Conservation (phyloP, 2,329 filamentous ascomycete genomes). For the Hirsutella rhossiliensis region DNA sequence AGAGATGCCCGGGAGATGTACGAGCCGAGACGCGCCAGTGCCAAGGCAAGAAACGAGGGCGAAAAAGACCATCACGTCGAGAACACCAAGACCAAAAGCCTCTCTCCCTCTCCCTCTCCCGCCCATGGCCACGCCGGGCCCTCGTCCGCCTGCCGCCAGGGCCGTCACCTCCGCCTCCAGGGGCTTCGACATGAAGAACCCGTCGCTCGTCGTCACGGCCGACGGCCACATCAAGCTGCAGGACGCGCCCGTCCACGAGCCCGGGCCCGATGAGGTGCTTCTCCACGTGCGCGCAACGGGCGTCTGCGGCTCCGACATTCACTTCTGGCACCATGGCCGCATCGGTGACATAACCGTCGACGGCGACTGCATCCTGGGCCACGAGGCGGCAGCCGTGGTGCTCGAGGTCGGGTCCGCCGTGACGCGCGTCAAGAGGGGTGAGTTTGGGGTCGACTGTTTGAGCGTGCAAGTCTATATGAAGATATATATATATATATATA, state of each 20-base stretch:
- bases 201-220: slow-evolving; percentile 1
- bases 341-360: slow-evolving; percentile 52
- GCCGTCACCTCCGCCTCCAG: too few relatives aligned
- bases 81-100: too few relatives aligned
- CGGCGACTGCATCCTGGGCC: slow-evolving; percentile 52
- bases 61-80: too few relatives aligned
- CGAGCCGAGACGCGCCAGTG: too few relatives aligned
- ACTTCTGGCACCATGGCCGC: slow-evolving; percentile 54
- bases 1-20: too few relatives aligned
- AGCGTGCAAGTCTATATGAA: too few relatives aligned
- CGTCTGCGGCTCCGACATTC: slow-evolving; percentile 56
- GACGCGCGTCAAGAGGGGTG: slow-evolving; percentile 32
- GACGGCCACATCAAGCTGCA: neutral
- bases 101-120: too few relatives aligned
- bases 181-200: neutral
- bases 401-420: slow-evolving; percentile 44
- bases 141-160: too few relatives aligned
- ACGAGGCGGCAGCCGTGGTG: slow-evolving; percentile 51
- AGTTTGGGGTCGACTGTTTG: neutral
- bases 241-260: slow-evolving; percentile 11
- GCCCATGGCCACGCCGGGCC: too few relatives aligned
- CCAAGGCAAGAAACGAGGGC: too few relatives aligned
- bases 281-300: slow-evolving; percentile 51
- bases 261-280: slow-evolving; percentile 40
- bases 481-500: too few relatives aligned